Evolutionary conservation across 1,284 basidiomycete species (phyloP).

Genomic region (Stygiomarasmius scandens): DNA sequence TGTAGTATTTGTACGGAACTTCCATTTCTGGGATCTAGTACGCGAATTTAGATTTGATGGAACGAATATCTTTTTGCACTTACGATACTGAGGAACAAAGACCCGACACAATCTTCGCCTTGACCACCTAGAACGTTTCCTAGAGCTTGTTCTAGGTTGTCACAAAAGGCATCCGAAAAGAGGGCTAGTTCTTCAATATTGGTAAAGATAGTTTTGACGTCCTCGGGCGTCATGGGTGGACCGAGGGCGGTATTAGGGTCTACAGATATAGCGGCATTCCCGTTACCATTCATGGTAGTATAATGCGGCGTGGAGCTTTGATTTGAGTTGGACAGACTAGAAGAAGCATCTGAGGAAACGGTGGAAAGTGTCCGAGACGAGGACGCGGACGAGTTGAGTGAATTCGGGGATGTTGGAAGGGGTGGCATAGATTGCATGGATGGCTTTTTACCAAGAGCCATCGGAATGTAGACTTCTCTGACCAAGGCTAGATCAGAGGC

Average conservation of each 20-base stretch:
- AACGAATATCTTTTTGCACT: too few relatives aligned
- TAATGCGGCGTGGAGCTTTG: too few relatives aligned
- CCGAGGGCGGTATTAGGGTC: slow-evolving; percentile 25
- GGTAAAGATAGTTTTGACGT: slow-evolving; percentile 76
- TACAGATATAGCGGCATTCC: slow-evolving; percentile 6
- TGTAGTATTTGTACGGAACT: slow-evolving; percentile 83
- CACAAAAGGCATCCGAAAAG: slow-evolving; percentile 70
- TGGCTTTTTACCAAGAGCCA: slow-evolving; percentile 62
- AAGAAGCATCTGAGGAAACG: slow-evolving; percentile 52
- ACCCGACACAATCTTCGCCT: slow-evolving; percentile 76
- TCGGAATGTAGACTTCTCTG: slow-evolving; percentile 80
- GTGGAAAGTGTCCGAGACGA: slow-evolving; percentile 52
- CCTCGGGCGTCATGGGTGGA: slow-evolving; percentile 72
- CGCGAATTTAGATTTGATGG: too few relatives aligned
- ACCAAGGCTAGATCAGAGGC: slow-evolving; percentile 87
- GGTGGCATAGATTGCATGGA: not conserved
- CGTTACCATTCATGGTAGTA: too few relatives aligned
- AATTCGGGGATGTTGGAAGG: slow-evolving; percentile 27
- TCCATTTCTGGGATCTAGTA: slow-evolving; percentile 76
- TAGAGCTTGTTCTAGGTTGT: slow-evolving; percentile 58
- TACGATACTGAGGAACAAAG: slow-evolving; percentile 76
- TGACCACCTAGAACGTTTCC: slow-evolving; percentile 54
- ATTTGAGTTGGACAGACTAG: slow-evolving; percentile 31
- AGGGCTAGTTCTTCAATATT: slow-evolving; percentile 78
- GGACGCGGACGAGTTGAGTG: slow-evolving; percentile 32